Evolutionary conservation across 1,284 basidiomycete species (phyloP).

Genomic region (Exobasidium cylindrosporum): DNA sequence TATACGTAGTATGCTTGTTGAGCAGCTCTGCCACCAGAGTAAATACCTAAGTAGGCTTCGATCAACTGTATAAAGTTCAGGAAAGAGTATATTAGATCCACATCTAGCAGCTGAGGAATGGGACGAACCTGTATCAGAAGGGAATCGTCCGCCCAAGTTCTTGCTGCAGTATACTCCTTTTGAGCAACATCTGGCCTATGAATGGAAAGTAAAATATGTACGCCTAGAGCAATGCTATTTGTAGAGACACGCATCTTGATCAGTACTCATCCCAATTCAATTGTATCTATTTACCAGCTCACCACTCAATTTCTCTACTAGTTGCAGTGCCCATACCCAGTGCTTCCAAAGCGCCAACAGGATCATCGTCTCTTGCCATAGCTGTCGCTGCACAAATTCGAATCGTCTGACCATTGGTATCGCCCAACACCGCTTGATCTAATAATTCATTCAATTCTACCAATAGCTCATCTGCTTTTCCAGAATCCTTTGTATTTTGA

Average conservation of each 20-base stretch:
- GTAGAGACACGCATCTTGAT: too few species aligned
- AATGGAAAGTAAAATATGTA: slow-evolving; percentile 52
- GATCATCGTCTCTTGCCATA: slow-evolving; percentile 38
- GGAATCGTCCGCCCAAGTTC: slow-evolving; percentile 50
- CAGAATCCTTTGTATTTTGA: slow-evolving; percentile 18
- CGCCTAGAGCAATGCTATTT: slow-evolving; percentile 42
- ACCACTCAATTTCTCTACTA: slow-evolving; percentile 45
- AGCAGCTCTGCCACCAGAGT: slow-evolving; percentile 42
- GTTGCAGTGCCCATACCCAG: slow-evolving; percentile 32
- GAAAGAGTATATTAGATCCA: not conserved
- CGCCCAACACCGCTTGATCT: slow-evolving; percentile 44
- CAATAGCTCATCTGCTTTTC: slow-evolving; percentile 27
- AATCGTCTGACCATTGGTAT: slow-evolving; percentile 28
- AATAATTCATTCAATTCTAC: slow-evolving; percentile 43
- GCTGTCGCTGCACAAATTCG: slow-evolving; percentile 42
- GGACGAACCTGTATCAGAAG: slow-evolving; percentile 44
- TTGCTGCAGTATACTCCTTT: slow-evolving; percentile 46
- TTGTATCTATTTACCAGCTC: too few species aligned
- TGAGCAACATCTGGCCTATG: slow-evolving; percentile 49
- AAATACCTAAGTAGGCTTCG: slow-evolving; percentile 52
- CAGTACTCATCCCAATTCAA: too few species aligned
- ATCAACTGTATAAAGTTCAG: slow-evolving; percentile 30
- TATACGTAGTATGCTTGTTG: slow-evolving; percentile 55
- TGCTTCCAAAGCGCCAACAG: slow-evolving; percentile 43
- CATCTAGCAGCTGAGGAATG: too few species aligned